Evolutionary conservation across 1,284 basidiomycete species (phyloP).

Genomic region (Phlebopus sp.): DNA sequence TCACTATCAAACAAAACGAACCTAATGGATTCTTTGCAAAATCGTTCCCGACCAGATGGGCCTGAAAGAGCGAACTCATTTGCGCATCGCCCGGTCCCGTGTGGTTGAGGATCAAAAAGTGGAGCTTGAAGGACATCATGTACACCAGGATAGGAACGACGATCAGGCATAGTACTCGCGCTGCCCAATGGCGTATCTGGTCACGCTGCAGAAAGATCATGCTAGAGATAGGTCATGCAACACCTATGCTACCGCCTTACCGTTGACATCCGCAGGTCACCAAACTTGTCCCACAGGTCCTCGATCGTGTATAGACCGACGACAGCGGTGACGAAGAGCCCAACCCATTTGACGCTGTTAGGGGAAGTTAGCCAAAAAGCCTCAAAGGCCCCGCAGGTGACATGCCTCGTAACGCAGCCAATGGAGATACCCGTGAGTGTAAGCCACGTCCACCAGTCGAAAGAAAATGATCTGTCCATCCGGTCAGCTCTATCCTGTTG

Average conservation of each 20-base stretch:
- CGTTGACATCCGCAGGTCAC: slow-evolving; percentile 88
- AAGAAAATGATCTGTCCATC: slow-evolving; percentile 72
- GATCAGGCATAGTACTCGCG: slow-evolving; percentile 85
- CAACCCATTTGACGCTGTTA: slow-evolving; percentile 91
- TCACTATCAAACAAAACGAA: slow-evolving; percentile 40
- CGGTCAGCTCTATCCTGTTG: slow-evolving; percentile 6
- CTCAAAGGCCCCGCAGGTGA: neutral
- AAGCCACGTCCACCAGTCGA: slow-evolving; percentile 98
- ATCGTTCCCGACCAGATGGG: slow-evolving; percentile 93
- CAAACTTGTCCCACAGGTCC: slow-evolving; percentile 98
- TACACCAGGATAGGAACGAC: slow-evolving; percentile 89
- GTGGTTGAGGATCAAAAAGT: slow-evolving; percentile 92
- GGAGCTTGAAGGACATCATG: slow-evolving; percentile 92
- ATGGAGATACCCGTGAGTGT: slow-evolving; percentile 89
- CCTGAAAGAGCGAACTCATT: slow-evolving; percentile 98
- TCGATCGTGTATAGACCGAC: slow-evolving; percentile 97
- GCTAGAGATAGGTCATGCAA: slow-evolving; percentile 7
- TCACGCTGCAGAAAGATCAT: slow-evolving; percentile 48
- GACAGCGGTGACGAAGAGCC: slow-evolving; percentile 91
- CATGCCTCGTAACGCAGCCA: slow-evolving; percentile 88
- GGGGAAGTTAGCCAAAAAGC: neutral
- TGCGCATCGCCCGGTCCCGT: slow-evolving; percentile 96
- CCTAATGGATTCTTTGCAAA: slow-evolving; percentile 86
- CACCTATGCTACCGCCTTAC: slow-evolving; percentile 45
- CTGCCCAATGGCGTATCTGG: slow-evolving; percentile 90